phyloP scores from a whole-genome alignment of 345 rosid species.

The Eucalyptus shirleyi region DNA sequence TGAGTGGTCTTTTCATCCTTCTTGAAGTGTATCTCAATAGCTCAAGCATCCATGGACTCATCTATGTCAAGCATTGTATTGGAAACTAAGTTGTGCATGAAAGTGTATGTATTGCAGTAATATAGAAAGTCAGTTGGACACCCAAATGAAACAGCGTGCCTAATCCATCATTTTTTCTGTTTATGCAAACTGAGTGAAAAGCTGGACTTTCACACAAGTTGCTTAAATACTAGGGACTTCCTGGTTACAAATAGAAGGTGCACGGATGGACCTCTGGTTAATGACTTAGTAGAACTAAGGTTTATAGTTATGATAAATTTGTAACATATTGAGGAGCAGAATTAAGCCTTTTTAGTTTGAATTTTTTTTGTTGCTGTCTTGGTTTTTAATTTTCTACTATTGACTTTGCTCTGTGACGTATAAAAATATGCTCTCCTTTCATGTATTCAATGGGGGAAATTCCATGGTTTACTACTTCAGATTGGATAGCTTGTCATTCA shows the following conservation, averaged over 20 bases:
- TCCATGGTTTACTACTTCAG: neutral
- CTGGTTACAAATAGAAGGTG: neutral
- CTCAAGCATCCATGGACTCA: neutral
- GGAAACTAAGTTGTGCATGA: neutral
- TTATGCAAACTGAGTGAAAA: neutral
- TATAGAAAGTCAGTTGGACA: neutral
- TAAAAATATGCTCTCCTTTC: neutral
- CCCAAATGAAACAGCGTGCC: neutral
- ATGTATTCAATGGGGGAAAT: neutral
- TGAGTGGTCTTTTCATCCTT: neutral
- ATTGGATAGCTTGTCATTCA: neutral
- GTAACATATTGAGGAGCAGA: neutral
- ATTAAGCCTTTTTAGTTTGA: neutral
- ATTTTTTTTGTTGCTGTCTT: neutral
- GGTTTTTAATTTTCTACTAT: neutral
- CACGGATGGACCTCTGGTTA: neutral
- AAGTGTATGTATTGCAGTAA: neutral
- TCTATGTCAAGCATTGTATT: neutral
- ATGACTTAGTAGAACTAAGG: neutral
- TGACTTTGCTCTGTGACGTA: neutral
- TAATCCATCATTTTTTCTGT: neutral
- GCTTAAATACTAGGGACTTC: neutral
- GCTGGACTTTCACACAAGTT: neutral
- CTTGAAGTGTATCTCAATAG: neutral
- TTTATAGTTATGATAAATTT: neutral